Evolutionary conservation across 768 basidiomycete species (phyloP), one percentile per base, ranked within the genome.

Genomic region (Calocera cornea): DNA sequence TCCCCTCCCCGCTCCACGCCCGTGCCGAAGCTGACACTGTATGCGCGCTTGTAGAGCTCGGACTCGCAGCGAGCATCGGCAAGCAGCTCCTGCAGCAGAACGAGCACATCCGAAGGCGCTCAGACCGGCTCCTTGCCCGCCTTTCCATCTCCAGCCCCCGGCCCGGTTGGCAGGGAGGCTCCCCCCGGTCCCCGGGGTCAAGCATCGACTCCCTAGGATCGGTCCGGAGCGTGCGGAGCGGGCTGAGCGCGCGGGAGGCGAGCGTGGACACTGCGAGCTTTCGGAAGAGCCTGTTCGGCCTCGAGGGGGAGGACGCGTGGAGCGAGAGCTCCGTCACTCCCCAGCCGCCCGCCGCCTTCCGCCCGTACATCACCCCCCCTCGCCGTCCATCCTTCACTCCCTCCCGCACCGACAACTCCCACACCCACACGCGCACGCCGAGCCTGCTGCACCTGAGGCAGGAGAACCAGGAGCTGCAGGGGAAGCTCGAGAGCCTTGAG

Each of bases 391-490:
- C 65, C 65, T 54, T 70, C 34, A 12, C 40, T 54, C n/a, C 33
- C 44, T n/a, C 31, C 40, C 64, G 16, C 67, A 22, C 64, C 70
- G 34, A 50, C 65, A 14, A 60, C 54, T 29, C 54, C 12, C 67
- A 70, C 11, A 38, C 72, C n/a, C 70, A 71, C 1, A 69, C 74
- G 12, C 71, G 72, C 3, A 84, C 85, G 1, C 77, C 82, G 17
- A 89, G 91, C 68, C 80, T 93, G 31, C 83, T 85, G 1, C 79
- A 83, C 7, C 83, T 93, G 47, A 83, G 88, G 0, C 88, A 90
- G 72, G 90, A 94, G 76, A 94, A 94, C 72, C 84, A 86, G 0
- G 90, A 93, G 70, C 85, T 94, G 17, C 77, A 89, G 2, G 77
- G 81, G 29, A 90, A 90, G 70, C 80, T 94, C 3, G 87, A 92